Evolutionary conservation across 768 basidiomycete species (phyloP), one percentile per base, ranked within the genome.

Genomic region (Amanita jacksonii): DNA sequence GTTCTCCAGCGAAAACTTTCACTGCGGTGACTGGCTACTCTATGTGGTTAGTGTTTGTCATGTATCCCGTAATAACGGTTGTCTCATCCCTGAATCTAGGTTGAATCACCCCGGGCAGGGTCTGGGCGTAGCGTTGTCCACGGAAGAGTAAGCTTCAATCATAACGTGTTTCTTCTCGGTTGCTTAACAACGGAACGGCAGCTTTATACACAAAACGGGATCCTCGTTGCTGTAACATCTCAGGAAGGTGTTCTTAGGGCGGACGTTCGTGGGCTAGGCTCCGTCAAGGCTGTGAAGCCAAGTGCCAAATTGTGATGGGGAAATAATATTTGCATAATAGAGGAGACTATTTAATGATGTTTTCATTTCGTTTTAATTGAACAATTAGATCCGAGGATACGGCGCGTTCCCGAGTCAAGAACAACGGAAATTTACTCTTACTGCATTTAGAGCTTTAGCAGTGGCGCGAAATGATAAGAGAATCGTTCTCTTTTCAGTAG

Each of bases 171-270:
- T n/a, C 35, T 20, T n/a, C 15, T 40, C 45, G 36, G 40, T 43
- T 10, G 37, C 44, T 28, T 35, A 41, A 16, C 12, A 32, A 37
- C 16, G 37, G 45, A 23, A 32, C 47, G 8, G 30, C 39, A 88
- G 83, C 62, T 89, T 55, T 89, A 82, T 57, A 77, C 77, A n/a
- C 75, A 69, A 20, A 57, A 61, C 19, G 85, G 86, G 6, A 71
- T 56, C 5, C 63, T 89, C 9, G 69, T 88, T 19, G 87, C 85
- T n/a, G 75, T 85, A 9, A 79, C 75, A 22, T 76, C 81, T 19
- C 87, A 90, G 57, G 87, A 89, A 65, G 87, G 86, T 5, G 81
- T 86, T 6, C 67, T 85, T 32, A 73, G 85, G 32, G 78, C 77
- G 23, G 65, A 73, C 51, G 62, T 69, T 50, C 68, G 71, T 49